These are phyloP conservation scores for Geoglossum glabrum DNA, from an alignment of 495 filamentous ascomycete species.

Conservation along the genomic window DNA sequence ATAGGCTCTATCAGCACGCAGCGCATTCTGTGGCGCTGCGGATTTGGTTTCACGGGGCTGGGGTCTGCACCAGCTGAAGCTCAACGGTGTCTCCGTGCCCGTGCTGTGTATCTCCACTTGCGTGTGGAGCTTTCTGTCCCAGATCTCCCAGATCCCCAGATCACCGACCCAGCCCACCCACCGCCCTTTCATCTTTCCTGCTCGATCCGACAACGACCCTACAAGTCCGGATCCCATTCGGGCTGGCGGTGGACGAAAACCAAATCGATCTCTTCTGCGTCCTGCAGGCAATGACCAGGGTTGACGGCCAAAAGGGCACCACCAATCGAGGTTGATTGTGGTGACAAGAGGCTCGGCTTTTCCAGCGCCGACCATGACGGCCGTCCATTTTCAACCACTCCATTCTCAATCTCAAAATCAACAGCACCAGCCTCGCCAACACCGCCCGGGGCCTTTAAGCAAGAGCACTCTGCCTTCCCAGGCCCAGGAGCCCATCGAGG, in stretches of 20 bases:
- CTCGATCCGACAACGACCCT: not conserved
- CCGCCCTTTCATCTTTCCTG: not conserved
- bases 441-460: not conserved
- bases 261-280: not conserved
- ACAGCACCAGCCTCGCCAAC: not conserved
- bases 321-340: slow-evolving; percentile 1
- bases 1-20: no score
- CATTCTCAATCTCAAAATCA: not conserved
- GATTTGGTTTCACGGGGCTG: no score
- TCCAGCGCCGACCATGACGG: slow-evolving; percentile 1
- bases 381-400: not conserved
- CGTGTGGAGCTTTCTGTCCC: not conserved
- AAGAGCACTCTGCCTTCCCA: not conserved
- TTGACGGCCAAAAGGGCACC: not conserved
- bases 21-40: no score
- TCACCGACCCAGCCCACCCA: not conserved
- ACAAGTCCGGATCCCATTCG: not conserved
- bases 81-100: not conserved
- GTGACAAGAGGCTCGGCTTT: not conserved
- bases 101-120: not conserved
- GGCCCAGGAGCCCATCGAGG: not conserved
- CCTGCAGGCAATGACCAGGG: not conserved
- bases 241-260: not conserved
- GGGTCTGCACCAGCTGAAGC: not conserved
- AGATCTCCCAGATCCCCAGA: not conserved